Conservation (phyloP, 352 stramenopile species). For the Globisporangium barbulae region DNA sequence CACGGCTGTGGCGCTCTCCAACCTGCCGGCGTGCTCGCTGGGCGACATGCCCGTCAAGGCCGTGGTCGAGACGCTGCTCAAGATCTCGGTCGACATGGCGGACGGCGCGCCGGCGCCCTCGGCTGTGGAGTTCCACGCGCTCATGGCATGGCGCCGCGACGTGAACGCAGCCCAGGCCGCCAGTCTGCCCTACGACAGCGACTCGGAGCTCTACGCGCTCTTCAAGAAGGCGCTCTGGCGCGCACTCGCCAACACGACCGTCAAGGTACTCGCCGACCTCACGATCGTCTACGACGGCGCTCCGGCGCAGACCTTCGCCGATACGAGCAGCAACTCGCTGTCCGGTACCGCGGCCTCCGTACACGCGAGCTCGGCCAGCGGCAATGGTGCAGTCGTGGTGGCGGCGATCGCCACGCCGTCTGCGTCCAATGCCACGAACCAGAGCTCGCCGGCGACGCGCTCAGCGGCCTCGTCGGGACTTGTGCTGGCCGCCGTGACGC, state of each 20-base stretch:
- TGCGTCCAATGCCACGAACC: constrained; percentile 16
- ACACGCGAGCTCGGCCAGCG: constrained; percentile 14
- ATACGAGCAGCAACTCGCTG: constrained; percentile 26
- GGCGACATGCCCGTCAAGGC: constrained; percentile 48
- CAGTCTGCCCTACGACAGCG: constrained; percentile 42
- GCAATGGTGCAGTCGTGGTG: not conserved
- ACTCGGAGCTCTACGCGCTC: constrained; percentile 38
- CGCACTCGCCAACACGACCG: constrained; percentile 30
- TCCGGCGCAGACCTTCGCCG: constrained; percentile 22
- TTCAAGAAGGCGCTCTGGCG: constrained; percentile 47
- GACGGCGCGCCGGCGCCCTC: constrained; percentile 27
- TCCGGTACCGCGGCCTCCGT: constrained; percentile 32
- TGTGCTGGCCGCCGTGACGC: not conserved
- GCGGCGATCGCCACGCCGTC: not conserved
- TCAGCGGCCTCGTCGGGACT: not conserved
- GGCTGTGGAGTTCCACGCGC: constrained; percentile 33
- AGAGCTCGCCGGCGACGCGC: constrained; percentile 15
- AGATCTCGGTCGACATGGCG: constrained; percentile 47
- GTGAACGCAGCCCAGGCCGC: constrained; percentile 48
- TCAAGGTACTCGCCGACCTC: constrained; percentile 40
- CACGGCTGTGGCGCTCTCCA: constrained; percentile 34
- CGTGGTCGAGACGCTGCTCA: constrained; percentile 58
- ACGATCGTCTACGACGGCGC: constrained; percentile 31
- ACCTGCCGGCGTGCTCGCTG: constrained; percentile 49
- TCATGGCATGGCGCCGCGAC: constrained; percentile 54